Conservation (phyloP, 1,284 basidiomycete species). For the Cryptococcus sp. region DNA sequence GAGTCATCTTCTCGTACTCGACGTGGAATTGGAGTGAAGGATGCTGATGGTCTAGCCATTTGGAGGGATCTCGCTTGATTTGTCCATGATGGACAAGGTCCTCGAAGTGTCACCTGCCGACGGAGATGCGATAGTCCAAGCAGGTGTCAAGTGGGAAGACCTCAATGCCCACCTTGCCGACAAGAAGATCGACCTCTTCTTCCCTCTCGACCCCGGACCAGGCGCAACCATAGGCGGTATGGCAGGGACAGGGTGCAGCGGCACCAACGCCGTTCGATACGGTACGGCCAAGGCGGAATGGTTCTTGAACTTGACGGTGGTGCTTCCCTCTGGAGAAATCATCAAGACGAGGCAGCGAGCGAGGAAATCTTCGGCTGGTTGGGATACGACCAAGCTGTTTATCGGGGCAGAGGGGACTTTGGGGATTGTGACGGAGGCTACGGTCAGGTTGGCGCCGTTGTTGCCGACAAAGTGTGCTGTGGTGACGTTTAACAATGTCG, state of each 20-base stretch:
- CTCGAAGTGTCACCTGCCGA: conserved; percentile 60
- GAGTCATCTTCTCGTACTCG: conserved; percentile 9
- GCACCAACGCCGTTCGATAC: conserved; percentile 81
- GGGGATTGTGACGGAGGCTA: conserved; percentile 88
- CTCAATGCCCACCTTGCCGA: conserved; percentile 69
- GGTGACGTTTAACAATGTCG: conserved; percentile 51
- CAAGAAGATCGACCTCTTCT: conserved; percentile 74
- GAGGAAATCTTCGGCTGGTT: conserved; percentile 82
- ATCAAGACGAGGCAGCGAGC: conserved; percentile 86
- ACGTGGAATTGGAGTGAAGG: not conserved
- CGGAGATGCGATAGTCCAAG: conserved; percentile 72
- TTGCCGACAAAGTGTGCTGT: conserved; percentile 61
- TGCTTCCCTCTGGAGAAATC: conserved; percentile 82
- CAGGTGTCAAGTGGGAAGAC: conserved; percentile 81
- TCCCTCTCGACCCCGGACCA: conserved; percentile 71
- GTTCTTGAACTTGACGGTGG: conserved; percentile 79
- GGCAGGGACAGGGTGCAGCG: conserved; percentile 64
- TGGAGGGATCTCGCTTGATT: conserved; percentile 78
- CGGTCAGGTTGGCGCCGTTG: conserved; percentile 70
- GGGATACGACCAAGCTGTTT: conserved; percentile 85
- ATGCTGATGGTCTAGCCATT: conserved; percentile 27
- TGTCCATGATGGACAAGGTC: conserved; percentile 78
- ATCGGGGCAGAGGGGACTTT: conserved; percentile 92
- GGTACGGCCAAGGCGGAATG: conserved; percentile 79
- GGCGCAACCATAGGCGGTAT: conserved; percentile 86